A percentile compares a stretch with the other conserved stretches of the same genome.
phyloP scores from a whole-genome alignment of 805 yeast genomes.

The Zygoascus biomembranicola region DNA sequence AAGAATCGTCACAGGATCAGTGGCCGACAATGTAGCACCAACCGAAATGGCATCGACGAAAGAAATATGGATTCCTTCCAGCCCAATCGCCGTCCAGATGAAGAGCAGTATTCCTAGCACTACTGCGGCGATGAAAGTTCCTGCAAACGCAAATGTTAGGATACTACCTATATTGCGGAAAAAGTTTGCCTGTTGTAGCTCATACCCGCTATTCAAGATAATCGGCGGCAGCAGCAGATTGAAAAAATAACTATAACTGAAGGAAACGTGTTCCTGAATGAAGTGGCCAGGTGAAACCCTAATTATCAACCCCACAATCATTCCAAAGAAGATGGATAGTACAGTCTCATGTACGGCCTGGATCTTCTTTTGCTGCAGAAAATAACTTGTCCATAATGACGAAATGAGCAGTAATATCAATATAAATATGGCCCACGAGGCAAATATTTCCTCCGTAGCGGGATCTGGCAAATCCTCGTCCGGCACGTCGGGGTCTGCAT shows the following conservation, averaged over 20 bases:
- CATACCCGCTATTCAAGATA: slow-evolving; percentile 92
- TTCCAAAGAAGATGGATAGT: slow-evolving; percentile 89
- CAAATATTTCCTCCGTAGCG: slow-evolving; percentile 86
- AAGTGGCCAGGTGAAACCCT: slow-evolving; percentile 92
- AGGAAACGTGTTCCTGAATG: slow-evolving; percentile 93
- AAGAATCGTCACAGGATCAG: slow-evolving; percentile 95
- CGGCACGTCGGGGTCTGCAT: slow-evolving; percentile 30
- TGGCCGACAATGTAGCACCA: slow-evolving; percentile 96
- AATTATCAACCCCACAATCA: slow-evolving; percentile 88
- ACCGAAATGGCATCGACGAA: slow-evolving; percentile 97
- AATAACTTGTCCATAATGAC: slow-evolving; percentile 93
- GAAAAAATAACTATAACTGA: slow-evolving; percentile 90
- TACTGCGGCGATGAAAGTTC: slow-evolving; percentile 86
- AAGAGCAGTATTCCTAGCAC: slow-evolving; percentile 84
- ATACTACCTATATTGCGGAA: slow-evolving; percentile 88
- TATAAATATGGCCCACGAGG: slow-evolving; percentile 95
- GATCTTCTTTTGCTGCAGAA: slow-evolving; percentile 80
- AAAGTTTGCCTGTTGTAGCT: slow-evolving; percentile 90
- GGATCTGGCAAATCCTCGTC: slow-evolving; percentile 62
- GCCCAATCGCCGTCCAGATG: slow-evolving; percentile 84
- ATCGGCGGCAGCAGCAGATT: slow-evolving; percentile 93
- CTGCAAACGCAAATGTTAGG: slow-evolving; percentile 90
- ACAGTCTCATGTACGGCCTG: slow-evolving; percentile 98
- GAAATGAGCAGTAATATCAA: slow-evolving; percentile 69
- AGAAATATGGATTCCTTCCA: slow-evolving; percentile 80